These are phyloP conservation scores for Hericium alpestre DNA, from an alignment of 768 basidiomycete species.

Conservation along the genomic window DNA sequence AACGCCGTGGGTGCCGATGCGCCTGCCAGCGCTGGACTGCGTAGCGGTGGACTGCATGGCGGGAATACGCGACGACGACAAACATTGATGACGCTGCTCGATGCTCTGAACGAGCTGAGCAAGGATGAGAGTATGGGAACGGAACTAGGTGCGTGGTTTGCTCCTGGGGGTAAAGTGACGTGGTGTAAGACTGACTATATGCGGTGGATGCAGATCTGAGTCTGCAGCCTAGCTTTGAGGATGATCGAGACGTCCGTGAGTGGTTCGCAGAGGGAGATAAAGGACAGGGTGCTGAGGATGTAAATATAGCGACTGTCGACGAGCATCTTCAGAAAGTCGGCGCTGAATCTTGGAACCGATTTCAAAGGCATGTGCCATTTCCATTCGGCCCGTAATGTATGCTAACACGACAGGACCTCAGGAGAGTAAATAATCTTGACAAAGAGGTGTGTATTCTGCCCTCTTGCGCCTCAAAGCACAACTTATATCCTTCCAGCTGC, in stretches of 20 bases:
- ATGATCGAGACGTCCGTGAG: conserved; percentile 59
- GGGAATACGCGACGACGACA: conserved; percentile 26
- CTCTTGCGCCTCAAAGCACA: conserved; percentile 3
- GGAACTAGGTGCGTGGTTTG: too few species aligned
- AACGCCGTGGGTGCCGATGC: not conserved
- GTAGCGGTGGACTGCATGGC: not conserved
- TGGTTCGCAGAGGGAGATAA: conserved; percentile 13
- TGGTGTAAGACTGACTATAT: too few species aligned
- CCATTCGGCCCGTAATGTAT: not conserved
- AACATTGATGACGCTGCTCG: conserved; percentile 36
- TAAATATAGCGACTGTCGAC: conserved; percentile 44
- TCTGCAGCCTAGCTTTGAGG: conserved; percentile 43
- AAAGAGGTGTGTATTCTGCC: conserved; percentile 36
- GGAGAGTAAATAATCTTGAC: conserved; percentile 52
- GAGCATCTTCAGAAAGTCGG: conserved; percentile 62
- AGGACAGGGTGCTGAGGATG: not conserved
- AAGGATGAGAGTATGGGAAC: conserved; percentile 21
- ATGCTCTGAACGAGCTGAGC: conserved; percentile 34
- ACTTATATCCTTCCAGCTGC: conserved; percentile 35
- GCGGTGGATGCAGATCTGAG: conserved; percentile 20
- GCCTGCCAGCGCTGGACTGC: not conserved
- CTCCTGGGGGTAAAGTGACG: too few species aligned
- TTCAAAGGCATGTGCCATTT: conserved; percentile 40
- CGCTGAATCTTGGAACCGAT: conserved; percentile 52
- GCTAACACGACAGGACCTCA: conserved; percentile 16